Conservation (phyloP, 2,329 filamentous ascomycete species). For the Teratosphaeria viscida region DNA sequence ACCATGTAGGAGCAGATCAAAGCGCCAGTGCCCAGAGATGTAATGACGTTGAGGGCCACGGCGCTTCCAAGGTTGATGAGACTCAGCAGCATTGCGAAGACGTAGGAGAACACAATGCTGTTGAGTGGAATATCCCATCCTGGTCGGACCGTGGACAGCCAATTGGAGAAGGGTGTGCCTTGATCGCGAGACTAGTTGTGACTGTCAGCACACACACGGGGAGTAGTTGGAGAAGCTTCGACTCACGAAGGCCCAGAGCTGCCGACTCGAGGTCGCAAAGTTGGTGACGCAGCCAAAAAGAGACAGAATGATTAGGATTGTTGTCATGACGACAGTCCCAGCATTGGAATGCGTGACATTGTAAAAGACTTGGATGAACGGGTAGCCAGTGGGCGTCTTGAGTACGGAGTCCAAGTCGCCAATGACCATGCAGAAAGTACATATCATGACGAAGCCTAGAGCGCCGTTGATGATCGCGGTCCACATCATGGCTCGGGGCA, state of each 20-base stretch:
- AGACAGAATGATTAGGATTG: constrained; percentile 24
- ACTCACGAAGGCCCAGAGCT: constrained; percentile 28
- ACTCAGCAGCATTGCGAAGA: constrained; percentile 18
- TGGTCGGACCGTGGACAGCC: constrained; percentile 9
- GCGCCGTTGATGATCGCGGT: constrained; percentile 10
- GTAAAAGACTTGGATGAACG: constrained; percentile 27
- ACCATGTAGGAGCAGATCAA: constrained; percentile 32
- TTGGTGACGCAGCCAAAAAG: constrained; percentile 24
- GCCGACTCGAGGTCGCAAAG: constrained; percentile 29
- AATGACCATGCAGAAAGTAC: constrained; percentile 26
- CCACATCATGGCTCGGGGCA: constrained; percentile 17
- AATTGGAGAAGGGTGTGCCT: constrained; percentile 9
- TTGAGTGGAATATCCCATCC: constrained; percentile 16
- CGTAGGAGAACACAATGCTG: constrained; percentile 13
- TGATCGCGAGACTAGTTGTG: neutral
- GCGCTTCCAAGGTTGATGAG: constrained; percentile 30
- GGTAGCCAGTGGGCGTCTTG: constrained; percentile 18
- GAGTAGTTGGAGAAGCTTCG: neutral
- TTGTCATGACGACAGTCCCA: constrained; percentile 24
- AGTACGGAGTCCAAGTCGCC: constrained; percentile 22
- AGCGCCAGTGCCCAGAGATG: constrained; percentile 29
- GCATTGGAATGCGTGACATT: constrained; percentile 23
- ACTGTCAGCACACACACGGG: constrained; percentile 10
- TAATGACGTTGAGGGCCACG: constrained; percentile 33
- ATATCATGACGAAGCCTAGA: constrained; percentile 14